A percentile compares a stretch with the other conserved stretches of the same genome.
phyloP scores from a whole-genome alignment of 1,284 basidiomycete species.

The Ustilago shanxiensis region DNA sequence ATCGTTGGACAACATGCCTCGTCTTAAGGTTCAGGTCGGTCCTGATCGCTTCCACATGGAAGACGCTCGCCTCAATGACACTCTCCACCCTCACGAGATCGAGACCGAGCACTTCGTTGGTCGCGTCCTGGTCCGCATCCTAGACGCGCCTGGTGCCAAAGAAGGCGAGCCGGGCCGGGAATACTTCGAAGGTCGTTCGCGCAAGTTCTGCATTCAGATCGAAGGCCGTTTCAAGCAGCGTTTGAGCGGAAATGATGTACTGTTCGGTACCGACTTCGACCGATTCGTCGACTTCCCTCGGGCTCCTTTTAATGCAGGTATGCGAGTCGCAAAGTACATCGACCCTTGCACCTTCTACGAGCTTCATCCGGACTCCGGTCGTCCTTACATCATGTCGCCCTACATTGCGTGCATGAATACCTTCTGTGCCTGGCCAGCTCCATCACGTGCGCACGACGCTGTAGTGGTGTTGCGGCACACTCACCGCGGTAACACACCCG shows the following conservation, averaged over 20 bases:
- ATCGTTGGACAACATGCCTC: constrained; percentile 50
- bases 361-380: constrained; percentile 67
- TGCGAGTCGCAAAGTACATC: constrained; percentile 70
- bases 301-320: constrained; percentile 71
- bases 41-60: constrained; percentile 69
- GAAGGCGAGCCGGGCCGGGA: constrained; percentile 62
- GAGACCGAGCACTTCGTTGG: constrained; percentile 71
- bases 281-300: constrained; percentile 67
- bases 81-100: constrained; percentile 69
- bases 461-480: constrained; percentile 68
- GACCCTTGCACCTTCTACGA: constrained; percentile 69
- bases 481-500: constrained; percentile 22
- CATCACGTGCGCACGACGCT: constrained; percentile 67
- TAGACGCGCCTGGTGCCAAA: constrained; percentile 69
- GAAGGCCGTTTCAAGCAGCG: constrained; percentile 71
- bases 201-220: constrained; percentile 72
- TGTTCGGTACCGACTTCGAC: constrained; percentile 68
- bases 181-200: constrained; percentile 67
- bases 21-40: constrained; percentile 70
- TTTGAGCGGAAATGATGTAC: constrained; percentile 61
- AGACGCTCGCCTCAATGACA: constrained; percentile 70
- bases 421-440: constrained; percentile 70
- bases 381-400: constrained; percentile 72
- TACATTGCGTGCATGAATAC: constrained; percentile 72
- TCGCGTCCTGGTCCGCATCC: constrained; percentile 71